A percentile compares a stretch with the other conserved stretches of the same genome.
phyloP scores from a whole-genome alignment of 2,329 filamentous ascomycete species.

The Hyphodiscus sp. region DNA sequence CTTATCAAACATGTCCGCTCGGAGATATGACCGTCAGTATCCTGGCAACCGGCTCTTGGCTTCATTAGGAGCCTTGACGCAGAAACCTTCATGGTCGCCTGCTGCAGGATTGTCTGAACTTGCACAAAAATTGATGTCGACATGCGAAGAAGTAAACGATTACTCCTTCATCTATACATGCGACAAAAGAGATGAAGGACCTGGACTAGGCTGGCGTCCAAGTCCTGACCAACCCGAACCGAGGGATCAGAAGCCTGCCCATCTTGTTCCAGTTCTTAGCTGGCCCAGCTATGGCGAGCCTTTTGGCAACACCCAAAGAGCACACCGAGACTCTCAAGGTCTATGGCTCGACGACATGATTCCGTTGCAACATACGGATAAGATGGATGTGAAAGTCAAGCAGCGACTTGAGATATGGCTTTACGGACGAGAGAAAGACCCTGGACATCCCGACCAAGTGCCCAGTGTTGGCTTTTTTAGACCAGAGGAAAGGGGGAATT shows the following conservation, averaged over 20 bases:
- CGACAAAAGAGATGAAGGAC: neutral
- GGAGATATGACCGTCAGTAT: conserved; percentile 5
- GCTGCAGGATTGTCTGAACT: neutral
- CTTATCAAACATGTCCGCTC: conserved; percentile 10
- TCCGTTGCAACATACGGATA: neutral
- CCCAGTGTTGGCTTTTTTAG: neutral
- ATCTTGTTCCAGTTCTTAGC: neutral
- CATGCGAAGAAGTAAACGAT: neutral
- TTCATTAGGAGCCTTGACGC: conserved; percentile 12
- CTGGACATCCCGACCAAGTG: neutral
- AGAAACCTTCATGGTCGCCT: conserved; percentile 8
- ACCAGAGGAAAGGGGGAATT: neutral
- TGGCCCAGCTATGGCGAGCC: neutral
- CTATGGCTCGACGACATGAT: neutral
- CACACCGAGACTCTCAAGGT: neutral
- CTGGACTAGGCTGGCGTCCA: neutral
- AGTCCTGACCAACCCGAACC: neutral
- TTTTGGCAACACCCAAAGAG: neutral
- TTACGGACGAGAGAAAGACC: neutral
- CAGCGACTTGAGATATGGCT: neutral
- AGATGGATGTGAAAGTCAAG: neutral
- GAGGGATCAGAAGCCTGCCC: neutral
- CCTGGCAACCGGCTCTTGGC: conserved; percentile 12
- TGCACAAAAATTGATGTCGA: neutral
- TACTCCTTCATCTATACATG: neutral